Conservation (phyloP, 805 yeast genomes). For the Barnettozyma siamensis region DNA sequence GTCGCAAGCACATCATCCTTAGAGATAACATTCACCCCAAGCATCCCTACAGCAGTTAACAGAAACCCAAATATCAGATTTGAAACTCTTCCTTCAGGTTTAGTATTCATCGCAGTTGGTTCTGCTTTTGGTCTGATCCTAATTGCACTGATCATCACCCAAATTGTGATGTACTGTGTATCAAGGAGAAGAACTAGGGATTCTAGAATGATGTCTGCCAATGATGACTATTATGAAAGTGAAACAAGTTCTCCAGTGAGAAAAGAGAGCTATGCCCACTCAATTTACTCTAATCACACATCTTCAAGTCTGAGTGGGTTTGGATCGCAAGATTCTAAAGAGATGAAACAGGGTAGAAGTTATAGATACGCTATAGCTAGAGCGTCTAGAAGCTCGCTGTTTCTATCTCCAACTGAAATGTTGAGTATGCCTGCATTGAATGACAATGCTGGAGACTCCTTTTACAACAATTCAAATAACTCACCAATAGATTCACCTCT, state of each 20-base stretch:
- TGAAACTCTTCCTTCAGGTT: slow-evolving; percentile 52
- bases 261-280: slow-evolving; percentile 20
- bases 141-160: slow-evolving; percentile 20
- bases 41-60: slow-evolving; percentile 17
- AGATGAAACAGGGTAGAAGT: slow-evolving; percentile 17
- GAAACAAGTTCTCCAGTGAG: slow-evolving; percentile 20
- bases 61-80: slow-evolving; percentile 52
- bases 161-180: slow-evolving; percentile 21
- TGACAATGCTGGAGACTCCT: slow-evolving; percentile 6
- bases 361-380: slow-evolving; percentile 21
- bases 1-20: slow-evolving; percentile 2
- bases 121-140: slow-evolving; percentile 49
- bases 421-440: slow-evolving; percentile 20
- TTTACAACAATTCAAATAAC: slow-evolving; percentile 3
- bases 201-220: slow-evolving; percentile 3
- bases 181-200: slow-evolving; percentile 26
- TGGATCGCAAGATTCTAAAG: slow-evolving; percentile 15
- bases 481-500: slow-evolving; percentile 24
- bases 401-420: slow-evolving; percentile 46
- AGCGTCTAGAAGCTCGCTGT: slow-evolving; percentile 39
- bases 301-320: slow-evolving; percentile 26
- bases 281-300: slow-evolving; percentile 28
- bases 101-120: slow-evolving; percentile 77
- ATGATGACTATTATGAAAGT: slow-evolving; percentile 16
- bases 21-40: slow-evolving; percentile 20